Base-by-base conservation (phyloP, 306 rosid genomes). In the Macrotyloma uniflorum region DNA sequence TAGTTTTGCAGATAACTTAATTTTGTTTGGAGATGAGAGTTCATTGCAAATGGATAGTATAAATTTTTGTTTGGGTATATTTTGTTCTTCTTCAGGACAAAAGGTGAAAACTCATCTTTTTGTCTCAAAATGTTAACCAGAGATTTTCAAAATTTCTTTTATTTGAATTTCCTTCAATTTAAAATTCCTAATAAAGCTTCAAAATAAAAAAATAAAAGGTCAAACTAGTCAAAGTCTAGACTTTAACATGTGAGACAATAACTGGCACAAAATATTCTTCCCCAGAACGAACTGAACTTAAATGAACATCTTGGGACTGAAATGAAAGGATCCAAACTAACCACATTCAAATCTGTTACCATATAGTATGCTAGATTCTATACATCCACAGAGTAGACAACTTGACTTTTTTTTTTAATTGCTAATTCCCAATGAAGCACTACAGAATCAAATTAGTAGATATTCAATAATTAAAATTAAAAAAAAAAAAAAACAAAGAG, bases 91-190 rank as follows among this genome's bases (percentile, higher is more conserved):
- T n/a, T n/a, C n/a, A n/a, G n/a, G n/a, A n/a, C n/a, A n/a, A n/a
- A n/a, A n/a, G n/a, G n/a, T n/a, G n/a, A n/a, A n/a, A n/a, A n/a
- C n/a, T n/a, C n/a, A n/a, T n/a, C n/a, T n/a, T n/a, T n/a, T n/a
- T n/a, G n/a, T n/a, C 28, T 26, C 4, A 32, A 32, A 1, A 32
- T 32, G 35, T 32, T 32, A 32, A 32, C 35, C 35, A 26, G 36
- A 70, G 24, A 55, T 55, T 84, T 59, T 46, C 58, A 49, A 15
- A 61, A 1, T n/a, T 45, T 74, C 64, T 51, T 8, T 67, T 22
- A 16, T 26, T 30, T 15, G 38, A 77, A 24, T 55, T 46, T 20
- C 57, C 19, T 32, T 54, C 33, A 19, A 53, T 54, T 20, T 42
- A 22, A 78, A 69, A 30, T 63, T 5, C 15, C 66, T 18, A 26